phyloP scores from a whole-genome alignment of 2,329 filamentous ascomycete species.

The Fusarium sp. region DNA sequence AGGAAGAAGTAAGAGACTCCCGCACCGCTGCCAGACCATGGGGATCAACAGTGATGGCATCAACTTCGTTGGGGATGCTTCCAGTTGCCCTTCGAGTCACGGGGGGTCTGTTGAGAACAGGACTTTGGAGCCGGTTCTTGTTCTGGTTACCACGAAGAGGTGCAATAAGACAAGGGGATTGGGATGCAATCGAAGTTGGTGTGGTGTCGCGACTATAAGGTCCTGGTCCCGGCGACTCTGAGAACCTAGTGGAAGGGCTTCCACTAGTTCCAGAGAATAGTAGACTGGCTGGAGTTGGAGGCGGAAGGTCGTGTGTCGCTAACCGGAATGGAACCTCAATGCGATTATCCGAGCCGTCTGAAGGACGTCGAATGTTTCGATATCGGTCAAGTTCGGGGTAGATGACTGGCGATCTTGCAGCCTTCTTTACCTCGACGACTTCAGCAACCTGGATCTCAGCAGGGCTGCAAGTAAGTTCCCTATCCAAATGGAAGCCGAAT shows the following conservation, averaged over 20 bases:
- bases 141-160: conserved; percentile 62
- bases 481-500: conserved; percentile 57
- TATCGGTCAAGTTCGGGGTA: conserved; percentile 76
- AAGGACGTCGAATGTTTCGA: conserved; percentile 61
- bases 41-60: conserved; percentile 62
- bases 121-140: conserved; percentile 69
- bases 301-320: conserved; percentile 76
- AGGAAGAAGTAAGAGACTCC: conserved; percentile 80
- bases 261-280: conserved; percentile 75
- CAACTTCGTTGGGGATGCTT: conserved; percentile 68
- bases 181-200: conserved; percentile 82
- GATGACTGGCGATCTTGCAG: conserved; percentile 62
- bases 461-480: conserved; percentile 60
- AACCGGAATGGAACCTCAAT: conserved; percentile 69
- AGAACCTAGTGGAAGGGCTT: conserved; percentile 82
- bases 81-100: conserved; percentile 71
- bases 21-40: conserved; percentile 75
- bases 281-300: conserved; percentile 69
- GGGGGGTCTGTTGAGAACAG: conserved; percentile 70
- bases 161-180: conserved; percentile 75
- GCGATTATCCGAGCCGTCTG: conserved; percentile 52
- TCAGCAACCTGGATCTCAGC: conserved; percentile 61
- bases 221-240: conserved; percentile 78
- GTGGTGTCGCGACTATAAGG: conserved; percentile 84
- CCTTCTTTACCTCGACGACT: conserved; percentile 58